Conservation (phyloP, 257 asterid species). For the Forsythia viridissima region DNA sequence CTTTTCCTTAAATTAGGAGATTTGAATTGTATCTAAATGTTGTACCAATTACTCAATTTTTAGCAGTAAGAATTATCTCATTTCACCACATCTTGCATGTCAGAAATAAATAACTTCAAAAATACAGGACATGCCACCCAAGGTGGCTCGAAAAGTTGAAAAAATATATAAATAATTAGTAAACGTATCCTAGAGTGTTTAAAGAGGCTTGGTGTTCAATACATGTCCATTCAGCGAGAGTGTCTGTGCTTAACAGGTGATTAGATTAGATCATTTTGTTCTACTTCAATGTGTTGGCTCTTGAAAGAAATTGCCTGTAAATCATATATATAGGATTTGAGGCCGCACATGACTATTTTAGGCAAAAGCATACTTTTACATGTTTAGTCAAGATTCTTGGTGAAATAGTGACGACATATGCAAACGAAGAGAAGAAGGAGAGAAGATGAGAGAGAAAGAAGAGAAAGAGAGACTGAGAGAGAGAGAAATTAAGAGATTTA, state of each 20-base stretch:
- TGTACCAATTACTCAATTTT: too few relatives aligned
- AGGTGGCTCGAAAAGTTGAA: background rate
- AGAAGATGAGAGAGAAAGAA: too few relatives aligned
- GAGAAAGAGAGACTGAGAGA: too few relatives aligned
- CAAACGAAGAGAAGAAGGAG: too few relatives aligned
- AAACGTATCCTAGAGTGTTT: background rate
- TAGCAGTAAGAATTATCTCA: too few relatives aligned
- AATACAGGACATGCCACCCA: too few relatives aligned
- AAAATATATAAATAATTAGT: background rate
- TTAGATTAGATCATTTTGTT: background rate
- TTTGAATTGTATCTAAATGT: too few relatives aligned
- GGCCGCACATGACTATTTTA: background rate
- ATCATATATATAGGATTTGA: background rate
- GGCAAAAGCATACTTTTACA: background rate
- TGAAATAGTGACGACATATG: background rate
- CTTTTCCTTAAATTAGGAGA: too few relatives aligned
- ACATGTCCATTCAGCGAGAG: background rate
- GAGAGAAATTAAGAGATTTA: too few relatives aligned
- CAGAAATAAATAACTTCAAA: too few relatives aligned
- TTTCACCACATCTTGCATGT: too few relatives aligned
- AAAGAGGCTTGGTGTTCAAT: background rate
- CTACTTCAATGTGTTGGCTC: background rate
- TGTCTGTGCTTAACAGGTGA: background rate
- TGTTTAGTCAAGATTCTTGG: background rate
- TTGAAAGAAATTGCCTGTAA: background rate